Evolutionary conservation across 805 yeast species (phyloP).

Genomic region (Yarrowia sp.): DNA sequence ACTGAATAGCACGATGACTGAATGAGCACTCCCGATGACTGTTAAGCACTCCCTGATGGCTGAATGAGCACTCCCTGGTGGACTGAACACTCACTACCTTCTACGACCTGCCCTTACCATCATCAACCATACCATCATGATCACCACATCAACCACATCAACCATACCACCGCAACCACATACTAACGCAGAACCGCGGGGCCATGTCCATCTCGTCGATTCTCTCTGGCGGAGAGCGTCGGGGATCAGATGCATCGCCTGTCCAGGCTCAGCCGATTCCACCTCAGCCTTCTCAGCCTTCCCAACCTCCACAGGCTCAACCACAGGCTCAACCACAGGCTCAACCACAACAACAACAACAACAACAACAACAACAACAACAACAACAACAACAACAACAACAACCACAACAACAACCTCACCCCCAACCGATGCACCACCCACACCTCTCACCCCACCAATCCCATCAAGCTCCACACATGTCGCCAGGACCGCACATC

Average conservation of each 20-base stretch:
- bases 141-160: background rate
- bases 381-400: no score
- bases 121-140: background rate
- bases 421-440: background rate
- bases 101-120: no score
- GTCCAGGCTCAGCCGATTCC: background rate
- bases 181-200: slow-evolving; percentile 18
- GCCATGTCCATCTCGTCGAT: slow-evolving; percentile 32
- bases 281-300: background rate
- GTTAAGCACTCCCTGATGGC: no score
- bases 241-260: slow-evolving; percentile 7
- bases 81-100: no score
- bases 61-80: no score
- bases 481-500: slow-evolving; percentile 19
- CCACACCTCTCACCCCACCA: background rate
- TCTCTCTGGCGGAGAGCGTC: slow-evolving; percentile 26
- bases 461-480: background rate
- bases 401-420: background rate
- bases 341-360: no score
- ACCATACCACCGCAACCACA: background rate
- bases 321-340: background rate
- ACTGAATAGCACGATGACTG: no score
- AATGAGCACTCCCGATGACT: no score
- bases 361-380: no score
- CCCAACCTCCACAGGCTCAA: background rate